Evolutionary conservation across 768 basidiomycete genomes (phyloP).

Genomic region (Amanita exitialis): DNA sequence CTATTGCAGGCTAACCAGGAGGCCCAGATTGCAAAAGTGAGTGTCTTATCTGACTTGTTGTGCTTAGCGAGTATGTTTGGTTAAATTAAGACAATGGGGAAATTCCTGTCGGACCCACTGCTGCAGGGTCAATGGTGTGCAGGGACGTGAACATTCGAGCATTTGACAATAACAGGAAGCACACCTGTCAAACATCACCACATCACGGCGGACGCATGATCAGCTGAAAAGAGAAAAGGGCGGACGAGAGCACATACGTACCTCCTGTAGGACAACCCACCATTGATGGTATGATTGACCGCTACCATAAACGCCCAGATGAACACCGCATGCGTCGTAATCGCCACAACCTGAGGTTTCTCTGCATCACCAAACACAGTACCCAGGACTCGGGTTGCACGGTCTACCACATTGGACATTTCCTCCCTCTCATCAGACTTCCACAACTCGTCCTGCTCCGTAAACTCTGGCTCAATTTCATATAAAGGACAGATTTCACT

Average conservation of each 20-base stretch:
- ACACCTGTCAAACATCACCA: constrained; percentile 10
- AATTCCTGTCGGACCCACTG: too few relatives aligned
- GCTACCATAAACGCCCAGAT: constrained; percentile 45
- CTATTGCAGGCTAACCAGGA: constrained; percentile 42
- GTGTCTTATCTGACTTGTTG: too few relatives aligned
- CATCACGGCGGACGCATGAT: neutral
- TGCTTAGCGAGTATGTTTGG: too few relatives aligned
- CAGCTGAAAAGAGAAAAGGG: neutral
- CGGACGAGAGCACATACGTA: constrained; percentile 15
- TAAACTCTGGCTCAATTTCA: constrained; percentile 43
- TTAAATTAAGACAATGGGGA: too few relatives aligned
- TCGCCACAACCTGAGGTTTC: constrained; percentile 42
- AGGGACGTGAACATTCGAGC: neutral
- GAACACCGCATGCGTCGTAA: constrained; percentile 57
- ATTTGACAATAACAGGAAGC: constrained; percentile 15
- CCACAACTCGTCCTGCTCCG: constrained; percentile 63
- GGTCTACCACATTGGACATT: constrained; percentile 27
- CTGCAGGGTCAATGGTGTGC: neutral
- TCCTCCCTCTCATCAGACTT: constrained; percentile 43
- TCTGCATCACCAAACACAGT: constrained; percentile 37
- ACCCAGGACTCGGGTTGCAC: constrained; percentile 45
- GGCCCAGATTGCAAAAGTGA: too few relatives aligned
- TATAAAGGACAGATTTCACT: constrained; percentile 37
- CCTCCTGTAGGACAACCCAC: constrained; percentile 57
- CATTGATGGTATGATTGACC: constrained; percentile 25